Evolutionary conservation across 352 stramenopile species (phyloP).

Genomic region (Pythium pectinolyticum): DNA sequence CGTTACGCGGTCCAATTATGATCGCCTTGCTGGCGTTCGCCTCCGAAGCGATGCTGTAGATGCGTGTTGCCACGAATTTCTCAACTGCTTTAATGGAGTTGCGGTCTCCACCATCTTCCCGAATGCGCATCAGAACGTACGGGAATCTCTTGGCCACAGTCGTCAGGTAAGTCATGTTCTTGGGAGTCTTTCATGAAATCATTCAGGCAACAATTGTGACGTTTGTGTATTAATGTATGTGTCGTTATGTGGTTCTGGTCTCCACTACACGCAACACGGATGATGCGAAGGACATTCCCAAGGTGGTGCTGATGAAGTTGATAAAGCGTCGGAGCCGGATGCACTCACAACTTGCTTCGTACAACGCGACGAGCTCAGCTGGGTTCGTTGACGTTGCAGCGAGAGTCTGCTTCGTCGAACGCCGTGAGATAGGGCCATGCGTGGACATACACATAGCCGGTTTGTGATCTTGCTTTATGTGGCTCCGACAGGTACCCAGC

Average conservation of each 20-base stretch:
- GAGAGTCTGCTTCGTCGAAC: slow-evolving; percentile 20
- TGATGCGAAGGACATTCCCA: neutral
- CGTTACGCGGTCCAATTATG: neutral
- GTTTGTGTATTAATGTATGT: no score
- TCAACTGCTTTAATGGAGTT: slow-evolving; percentile 8
- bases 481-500: slow-evolving; percentile 24
- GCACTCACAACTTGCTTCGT: slow-evolving; percentile 22
- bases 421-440: slow-evolving; percentile 19
- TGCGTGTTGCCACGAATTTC: neutral
- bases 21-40: neutral
- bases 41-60: neutral
- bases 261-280: no score
- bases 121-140: neutral
- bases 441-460: slow-evolving; percentile 27
- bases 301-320: slow-evolving; percentile 11
- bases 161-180: no score
- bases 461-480: slow-evolving; percentile 22
- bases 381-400: slow-evolving; percentile 25
- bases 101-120: neutral
- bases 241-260: no score
- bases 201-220: no score
- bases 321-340: slow-evolving; percentile 23
- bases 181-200: no score
- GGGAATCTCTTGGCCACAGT: no score
- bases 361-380: slow-evolving; percentile 21